Percentiles rank a stretch among this genome's conserved stretches.
These are phyloP conservation scores for Geotrichum cucujoidarum DNA, from an alignment of 1,139 yeast genomes.

Conservation along the genomic window DNA sequence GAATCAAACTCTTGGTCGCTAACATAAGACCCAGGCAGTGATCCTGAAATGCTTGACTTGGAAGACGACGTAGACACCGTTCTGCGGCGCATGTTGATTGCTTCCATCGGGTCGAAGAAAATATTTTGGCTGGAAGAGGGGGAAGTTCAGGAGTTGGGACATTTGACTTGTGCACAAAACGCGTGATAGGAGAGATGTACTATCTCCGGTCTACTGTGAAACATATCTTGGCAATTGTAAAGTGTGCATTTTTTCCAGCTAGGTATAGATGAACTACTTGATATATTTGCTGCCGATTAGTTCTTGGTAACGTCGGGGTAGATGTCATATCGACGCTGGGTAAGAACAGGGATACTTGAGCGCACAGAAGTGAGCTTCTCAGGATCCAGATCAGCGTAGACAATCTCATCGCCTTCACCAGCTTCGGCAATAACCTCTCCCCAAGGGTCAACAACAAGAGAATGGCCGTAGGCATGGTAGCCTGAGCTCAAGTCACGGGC, in stretches of 20 bases:
- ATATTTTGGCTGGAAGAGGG: neutral
- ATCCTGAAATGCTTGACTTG: conserved; percentile 26
- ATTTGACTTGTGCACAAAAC: too few relatives aligned
- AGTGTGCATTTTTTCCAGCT: too few relatives aligned
- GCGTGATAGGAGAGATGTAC: too few relatives aligned
- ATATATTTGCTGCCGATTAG: conserved; percentile 11
- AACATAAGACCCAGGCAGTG: conserved; percentile 15
- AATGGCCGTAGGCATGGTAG: conserved; percentile 92
- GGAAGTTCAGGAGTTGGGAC: neutral
- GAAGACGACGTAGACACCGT: conserved; percentile 31
- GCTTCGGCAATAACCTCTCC: conserved; percentile 82
- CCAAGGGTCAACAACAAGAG: conserved; percentile 77
- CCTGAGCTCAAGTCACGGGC: conserved; percentile 68
- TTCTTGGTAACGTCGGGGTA: conserved; percentile 63
- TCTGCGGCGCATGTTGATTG: conserved; percentile 26
- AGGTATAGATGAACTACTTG: neutral
- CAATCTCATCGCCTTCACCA: conserved; percentile 75
- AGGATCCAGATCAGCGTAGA: conserved; percentile 74
- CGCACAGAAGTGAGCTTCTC: conserved; percentile 58
- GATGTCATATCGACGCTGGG: conserved; percentile 80
- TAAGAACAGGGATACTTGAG: conserved; percentile 67
- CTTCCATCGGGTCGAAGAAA: neutral
- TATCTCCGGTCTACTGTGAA: too few relatives aligned
- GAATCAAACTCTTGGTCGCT: conserved; percentile 31
- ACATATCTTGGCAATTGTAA: too few relatives aligned